These are phyloP conservation scores for Xerocomellus amylosporus DNA, from an alignment of 768 basidiomycete genomes.

Conservation along the genomic window DNA sequence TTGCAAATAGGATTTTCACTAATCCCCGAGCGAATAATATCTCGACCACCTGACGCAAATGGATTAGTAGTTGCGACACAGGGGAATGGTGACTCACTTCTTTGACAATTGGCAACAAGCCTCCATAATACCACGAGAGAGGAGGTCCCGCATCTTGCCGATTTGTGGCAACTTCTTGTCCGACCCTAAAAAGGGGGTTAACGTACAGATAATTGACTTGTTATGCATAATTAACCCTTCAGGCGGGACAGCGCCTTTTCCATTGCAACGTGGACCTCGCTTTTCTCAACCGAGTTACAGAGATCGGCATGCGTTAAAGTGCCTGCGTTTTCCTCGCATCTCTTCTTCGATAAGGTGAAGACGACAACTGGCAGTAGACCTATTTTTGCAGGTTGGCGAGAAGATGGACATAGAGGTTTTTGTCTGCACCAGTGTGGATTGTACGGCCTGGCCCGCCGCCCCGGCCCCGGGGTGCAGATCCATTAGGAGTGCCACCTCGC, in stretches of 20 bases:
- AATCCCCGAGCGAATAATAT: slow-evolving; percentile 93
- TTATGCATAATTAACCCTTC: slow-evolving; percentile 59
- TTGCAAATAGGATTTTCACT: slow-evolving; percentile 96
- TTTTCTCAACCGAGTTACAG: slow-evolving; percentile 88
- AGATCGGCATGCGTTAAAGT: slow-evolving; percentile 88
- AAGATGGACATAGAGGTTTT: slow-evolving; percentile 91
- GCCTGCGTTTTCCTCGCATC: slow-evolving; percentile 93
- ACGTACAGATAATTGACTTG: neutral
- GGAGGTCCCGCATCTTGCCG: slow-evolving; percentile 79
- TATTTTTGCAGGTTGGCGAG: slow-evolving; percentile 84
- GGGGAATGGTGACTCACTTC: slow-evolving; percentile 54
- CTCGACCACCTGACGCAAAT: slow-evolving; percentile 74
- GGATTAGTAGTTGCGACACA: neutral
- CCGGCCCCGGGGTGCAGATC: slow-evolving; percentile 36
- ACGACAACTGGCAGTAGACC: slow-evolving; percentile 88
- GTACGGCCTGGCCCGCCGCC: slow-evolving; percentile 51
- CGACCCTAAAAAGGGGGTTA: slow-evolving; percentile 52
- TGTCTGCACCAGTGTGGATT: slow-evolving; percentile 73
- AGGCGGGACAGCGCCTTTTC: slow-evolving; percentile 89
- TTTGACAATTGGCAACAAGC: slow-evolving; percentile 93
- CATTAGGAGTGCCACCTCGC: slow-evolving; percentile 46
- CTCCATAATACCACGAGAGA: slow-evolving; percentile 93
- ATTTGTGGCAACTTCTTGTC: slow-evolving; percentile 95
- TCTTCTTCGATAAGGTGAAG: slow-evolving; percentile 96
- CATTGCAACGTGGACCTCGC: slow-evolving; percentile 91